Percentiles rank a stretch among this genome's conserved stretches.
Evolutionary conservation across 768 basidiomycete genomes (phyloP).

Genomic region (Exidia glandulosa): DNA sequence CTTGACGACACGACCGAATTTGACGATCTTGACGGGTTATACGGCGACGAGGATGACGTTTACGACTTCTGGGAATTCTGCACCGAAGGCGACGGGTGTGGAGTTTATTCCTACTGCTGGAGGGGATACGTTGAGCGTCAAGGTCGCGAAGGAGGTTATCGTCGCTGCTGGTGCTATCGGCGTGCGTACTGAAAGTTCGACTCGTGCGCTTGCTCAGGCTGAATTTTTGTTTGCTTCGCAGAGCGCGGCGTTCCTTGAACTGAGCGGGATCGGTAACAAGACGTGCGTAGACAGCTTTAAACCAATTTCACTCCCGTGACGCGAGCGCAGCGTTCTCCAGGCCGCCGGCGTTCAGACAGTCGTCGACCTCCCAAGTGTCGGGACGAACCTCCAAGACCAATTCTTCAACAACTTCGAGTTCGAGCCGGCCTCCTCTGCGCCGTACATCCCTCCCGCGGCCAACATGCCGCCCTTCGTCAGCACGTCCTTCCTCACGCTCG

Average conservation of each 20-base stretch:
- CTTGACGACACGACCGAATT: not conserved
- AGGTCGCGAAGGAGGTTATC: conserved; percentile 28
- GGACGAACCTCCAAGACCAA: conserved; percentile 27
- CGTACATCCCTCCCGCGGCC: not conserved
- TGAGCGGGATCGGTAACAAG: conserved; percentile 27
- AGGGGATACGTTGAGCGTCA: conserved; percentile 17
- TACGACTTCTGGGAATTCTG: not conserved
- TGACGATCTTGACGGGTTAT: not conserved
- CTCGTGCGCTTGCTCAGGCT: not conserved
- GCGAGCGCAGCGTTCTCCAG: conserved; percentile 11
- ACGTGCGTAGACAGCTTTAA: not conserved
- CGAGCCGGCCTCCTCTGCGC: not conserved
- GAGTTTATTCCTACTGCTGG: conserved; percentile 17
- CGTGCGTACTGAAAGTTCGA: conserved; percentile 3
- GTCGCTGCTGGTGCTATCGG: conserved; percentile 8
- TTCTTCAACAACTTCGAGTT: not conserved
- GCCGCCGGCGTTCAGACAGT: conserved; percentile 19
- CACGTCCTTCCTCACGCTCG: not conserved
- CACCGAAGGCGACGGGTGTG: conserved; percentile 24
- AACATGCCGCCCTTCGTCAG: not conserved
- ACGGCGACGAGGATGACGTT: not conserved
- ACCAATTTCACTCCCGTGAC: not conserved
- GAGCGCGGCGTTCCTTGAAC: conserved; percentile 19
- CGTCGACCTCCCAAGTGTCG: conserved; percentile 31
- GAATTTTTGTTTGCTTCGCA: not conserved